Evolutionary conservation across 2,329 filamentous ascomycete species (phyloP), one percentile per base, ranked within the genome.

Genomic region (Huntiella abstrusa): DNA sequence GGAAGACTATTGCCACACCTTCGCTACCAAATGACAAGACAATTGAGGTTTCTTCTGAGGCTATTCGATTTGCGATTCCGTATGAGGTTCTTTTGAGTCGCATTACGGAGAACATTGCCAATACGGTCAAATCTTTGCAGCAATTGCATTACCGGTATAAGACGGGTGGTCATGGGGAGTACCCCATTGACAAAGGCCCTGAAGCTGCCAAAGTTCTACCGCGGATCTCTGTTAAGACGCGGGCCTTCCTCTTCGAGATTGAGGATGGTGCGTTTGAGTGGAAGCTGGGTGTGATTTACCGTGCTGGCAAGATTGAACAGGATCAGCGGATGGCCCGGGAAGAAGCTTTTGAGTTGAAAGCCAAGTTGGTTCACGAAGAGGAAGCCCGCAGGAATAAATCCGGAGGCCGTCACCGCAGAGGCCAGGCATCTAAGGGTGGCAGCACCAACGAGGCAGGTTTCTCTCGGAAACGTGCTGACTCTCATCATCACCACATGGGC

Each of bases 221-320:
- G 1, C 88, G 83, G 56, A 67, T 98, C 16, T 88, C 86, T 0
- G 53, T 98, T 7, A 76, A 86, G 44, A 81, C 80, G 46, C 82
- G 83, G 54, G 83, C 82, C 4, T 68, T 98, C 17, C 64, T 94
- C 2, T 88, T 98, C 49, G 88, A 96, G 57, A 69, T 98, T 33
- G 91, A 98, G 62, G 91, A 98, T 58, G 88, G 91, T 43, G 80
- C 84, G 0, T 98, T 98, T 56, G 91, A 98, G 59, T 98, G 87
- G 83, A 96, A 95, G 58, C 67, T 98, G 7, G 85, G 87, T 12
- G 78, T 86, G 57, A 98, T 98, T 44, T 98, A 96, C 59, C 78
- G 88, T 32, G 76, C 84, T 40, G 91, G 92, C 0, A 70, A 88
- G 15, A 67, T 87, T 47, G 91, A 98, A 60, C 88, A 96, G 60